These are phyloP conservation scores for Sporothrix brasiliensis DNA, from an alignment of 2,329 filamentous ascomycete species.

Conservation along the genomic window DNA sequence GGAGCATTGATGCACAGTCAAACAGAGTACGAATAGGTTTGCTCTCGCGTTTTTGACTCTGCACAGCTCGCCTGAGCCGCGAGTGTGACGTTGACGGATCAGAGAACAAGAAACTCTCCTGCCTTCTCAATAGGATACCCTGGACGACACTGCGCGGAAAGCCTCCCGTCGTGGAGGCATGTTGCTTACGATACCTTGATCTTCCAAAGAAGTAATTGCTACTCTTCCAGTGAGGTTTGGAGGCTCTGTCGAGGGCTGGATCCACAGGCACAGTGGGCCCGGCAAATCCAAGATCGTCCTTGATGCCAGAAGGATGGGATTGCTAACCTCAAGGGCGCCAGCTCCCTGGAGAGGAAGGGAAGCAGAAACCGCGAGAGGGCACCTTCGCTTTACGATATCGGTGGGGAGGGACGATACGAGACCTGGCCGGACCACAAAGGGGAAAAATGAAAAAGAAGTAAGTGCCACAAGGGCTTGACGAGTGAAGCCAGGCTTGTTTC, in stretches of 20 bases:
- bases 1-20: background rate
- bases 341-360: conserved; percentile 14
- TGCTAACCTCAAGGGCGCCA: conserved; percentile 15
- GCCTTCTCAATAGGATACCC: background rate
- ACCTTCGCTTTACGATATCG: background rate
- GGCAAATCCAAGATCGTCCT: conserved; percentile 34
- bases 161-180: background rate
- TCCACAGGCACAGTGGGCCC: conserved; percentile 30
- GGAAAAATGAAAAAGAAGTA: background rate
- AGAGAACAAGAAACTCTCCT: background rate
- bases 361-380: conserved; percentile 3
- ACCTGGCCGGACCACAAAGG: too few relatives aligned
- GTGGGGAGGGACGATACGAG: background rate
- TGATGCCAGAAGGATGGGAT: conserved; percentile 26
- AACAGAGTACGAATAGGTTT: background rate
- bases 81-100: background rate
- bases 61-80: background rate
- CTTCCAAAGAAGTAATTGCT: background rate
- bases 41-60: background rate
- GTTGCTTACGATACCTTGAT: background rate
- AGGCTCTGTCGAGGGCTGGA: conserved; percentile 13
- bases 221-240: background rate
- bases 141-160: background rate
- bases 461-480: background rate
- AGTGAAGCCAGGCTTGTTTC: background rate